These are phyloP conservation scores for Botryobasidium botryosum DNA, from an alignment of 768 basidiomycete genomes.

Conservation along the genomic window DNA sequence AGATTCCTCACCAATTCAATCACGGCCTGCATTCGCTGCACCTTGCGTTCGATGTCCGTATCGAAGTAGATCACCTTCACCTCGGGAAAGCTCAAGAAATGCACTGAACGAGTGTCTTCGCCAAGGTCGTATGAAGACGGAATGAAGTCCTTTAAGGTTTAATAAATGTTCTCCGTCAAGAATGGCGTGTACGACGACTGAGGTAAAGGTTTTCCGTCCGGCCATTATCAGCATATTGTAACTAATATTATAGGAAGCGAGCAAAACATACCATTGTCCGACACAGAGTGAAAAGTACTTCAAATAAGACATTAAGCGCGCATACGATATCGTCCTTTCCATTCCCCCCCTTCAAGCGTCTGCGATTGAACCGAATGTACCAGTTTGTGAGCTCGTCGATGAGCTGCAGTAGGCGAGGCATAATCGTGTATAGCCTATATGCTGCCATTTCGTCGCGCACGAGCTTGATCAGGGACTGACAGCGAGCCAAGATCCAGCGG, in stretches of 20 bases:
- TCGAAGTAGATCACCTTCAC: conserved; percentile 94
- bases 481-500: conserved; percentile 91
- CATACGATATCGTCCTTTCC: conserved; percentile 71
- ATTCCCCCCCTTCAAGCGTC: conserved; percentile 87
- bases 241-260: not conserved
- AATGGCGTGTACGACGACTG: conserved; percentile 98
- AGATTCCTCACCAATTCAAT: conserved; percentile 83
- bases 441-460: conserved; percentile 92
- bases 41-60: conserved; percentile 80
- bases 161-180: conserved; percentile 92
- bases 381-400: conserved; percentile 96
- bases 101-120: conserved; percentile 74
- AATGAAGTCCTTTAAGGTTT: conserved; percentile 68
- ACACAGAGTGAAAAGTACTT: conserved; percentile 85
- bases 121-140: conserved; percentile 50
- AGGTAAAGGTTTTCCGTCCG: not conserved
- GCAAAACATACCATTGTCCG: conserved; percentile 68
- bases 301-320: conserved; percentile 91
- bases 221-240: not conserved
- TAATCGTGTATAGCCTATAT: conserved; percentile 93
- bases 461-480: conserved; percentile 85
- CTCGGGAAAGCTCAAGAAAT: conserved; percentile 88
- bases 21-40: conserved; percentile 85
- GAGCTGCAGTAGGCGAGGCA: conserved; percentile 77
- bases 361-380: conserved; percentile 99